Base-by-base conservation (phyloP, 1,139 yeast species). In the Sugiyamaella castrensis region DNA sequence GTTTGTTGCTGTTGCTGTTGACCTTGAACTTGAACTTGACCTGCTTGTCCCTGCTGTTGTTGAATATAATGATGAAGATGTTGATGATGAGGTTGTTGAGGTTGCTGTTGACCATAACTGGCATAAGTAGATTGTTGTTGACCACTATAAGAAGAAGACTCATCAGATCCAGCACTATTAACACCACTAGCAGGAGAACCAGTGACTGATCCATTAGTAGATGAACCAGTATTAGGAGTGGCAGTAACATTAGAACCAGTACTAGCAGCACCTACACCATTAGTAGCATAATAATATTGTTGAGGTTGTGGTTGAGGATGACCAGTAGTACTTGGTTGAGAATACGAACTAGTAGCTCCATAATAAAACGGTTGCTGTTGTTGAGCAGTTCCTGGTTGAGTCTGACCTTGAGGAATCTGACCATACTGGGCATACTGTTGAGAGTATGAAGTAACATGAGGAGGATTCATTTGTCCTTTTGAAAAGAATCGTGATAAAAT, bases 241-340 rank as follows among this genome's bases (percentile, higher is more conserved):
- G 46, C 46, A 15, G 48, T 41, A 4, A 37, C 51, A 29, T 45
- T 40, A 35, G 44, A 37, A 37, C 16, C 40, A 31, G 38, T 36
- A 33, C 40, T 40, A 46, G 37, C 29, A 28, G 37, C 47, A 12
- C 38, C 40, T 32, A 50, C 52, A 35, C 46, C 36, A 40, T 46
- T 39, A 26, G 46, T 37, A 27, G 40, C 50, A 29, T 37, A 30
- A 27, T 41, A 48, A 43, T 48, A 48, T 38, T 43, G 44, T 42
- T 51, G 56, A 30, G 50, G 57, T 43, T 56, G 64, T 24, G 46
- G 56, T 38, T 52, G 56, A 29, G 46, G 54, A 28, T 52, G 59
- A 19, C 5, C 24, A 19, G 24, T 19, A 4, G 24, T 4, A 19
- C 24, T 5, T 19, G 24, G 24, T 19, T 19, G 24, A 37, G 51